Evolutionary conservation across 2,329 filamentous ascomycete species (phyloP), one percentile per base, ranked within the genome.

Genomic region (Fusarium pininemorale): DNA sequence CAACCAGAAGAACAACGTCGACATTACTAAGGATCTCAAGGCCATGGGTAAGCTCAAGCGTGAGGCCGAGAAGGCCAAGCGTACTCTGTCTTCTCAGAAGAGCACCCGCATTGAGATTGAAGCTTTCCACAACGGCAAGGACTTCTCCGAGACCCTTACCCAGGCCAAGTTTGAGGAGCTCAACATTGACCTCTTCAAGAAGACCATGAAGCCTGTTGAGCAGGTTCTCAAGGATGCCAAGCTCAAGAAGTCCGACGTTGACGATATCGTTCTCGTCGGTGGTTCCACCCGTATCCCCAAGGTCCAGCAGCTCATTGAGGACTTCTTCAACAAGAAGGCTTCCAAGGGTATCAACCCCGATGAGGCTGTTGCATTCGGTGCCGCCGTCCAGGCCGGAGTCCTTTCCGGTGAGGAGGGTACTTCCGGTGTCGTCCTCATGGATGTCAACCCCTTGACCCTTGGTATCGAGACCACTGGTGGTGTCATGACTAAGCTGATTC

Each of bases 291-390:
- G 96, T 94, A 98, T 99, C 79, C 96, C 96, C 84, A 98, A 98
- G 93, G 95, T 98, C 77, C 93, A 97, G 87, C 84, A 90, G 79
- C 92, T 98, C 82, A 93, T 98, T 77, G 95, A 98, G 89, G 95
- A 98, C 86, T 98, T 90, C 90, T 98, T 98, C 84, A 88, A 83
- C 85, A 98, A 98, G 94, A 95, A 96, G 90, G 95, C 95, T 79
- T 95, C 93, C 90, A 98, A 98, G 94, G 94, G 95, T 86, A 98
- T 99, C 84, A 98, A 98, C 91, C 96, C 96, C 79, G 96, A 99
- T 82, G 96, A 98, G 89, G 96, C 96, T 87, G 96, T 98, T 79
- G 96, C 96, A 82, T 98, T 95, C 84, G 96, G 96, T 87, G 96
- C 96, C 75, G 96, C 96, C 78, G 95, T 98, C 79, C 96, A 99